Base-by-base conservation (phyloP, 179 eudicot genomes). In the Sideroxylon spinosum region DNA sequence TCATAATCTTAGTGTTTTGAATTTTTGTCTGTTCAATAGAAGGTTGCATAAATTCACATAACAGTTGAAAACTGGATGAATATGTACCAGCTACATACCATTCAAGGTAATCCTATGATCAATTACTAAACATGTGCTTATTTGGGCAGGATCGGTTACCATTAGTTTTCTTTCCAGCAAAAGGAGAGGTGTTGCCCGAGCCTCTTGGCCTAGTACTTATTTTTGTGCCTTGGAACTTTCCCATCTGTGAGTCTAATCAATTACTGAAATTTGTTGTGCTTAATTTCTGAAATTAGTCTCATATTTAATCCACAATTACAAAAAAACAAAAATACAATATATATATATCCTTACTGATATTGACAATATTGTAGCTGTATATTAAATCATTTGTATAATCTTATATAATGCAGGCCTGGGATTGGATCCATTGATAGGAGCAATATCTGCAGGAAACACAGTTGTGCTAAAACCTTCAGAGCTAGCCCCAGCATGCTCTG, bases 381-480 rank as follows among this genome's bases (percentile, higher is more conserved):
- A 48, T 48, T 60, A 23, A 25, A 8, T 25, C 44, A 2, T 64
- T 11, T 57, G 7, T 1, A 37, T 37, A 37, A 37, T 4, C 50
- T 23, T 22, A 9, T 57, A 28, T n/a, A n/a, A n/a, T 76, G 86
- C 85, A 93, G 98, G 88, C 67, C 67, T 93, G 75, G 87, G 93
- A 23, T 71, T 95, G 85, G 99, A 95, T 63, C 99, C 99, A 5
- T 71, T 95, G 80, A 84, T 95, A 0, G 99, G 99, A 74, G 99
- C 98, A 7, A 83, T 95, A 84, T 90, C 97, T 64, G 99, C 99
- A 8, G 99, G 99, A 72, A 95, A 95, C 83, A 84, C 88, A 32
- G 84, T 82, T 22, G 88, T 93, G n/a, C 11, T 95, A 78, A 95
- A 95, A 86, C 97, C 92, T 37, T 90, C 99, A 9, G 97, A 95